These are phyloP conservation scores for Nannochloropsis granulata DNA, from an alignment of 108 stramenopile species.

Conservation along the genomic window DNA sequence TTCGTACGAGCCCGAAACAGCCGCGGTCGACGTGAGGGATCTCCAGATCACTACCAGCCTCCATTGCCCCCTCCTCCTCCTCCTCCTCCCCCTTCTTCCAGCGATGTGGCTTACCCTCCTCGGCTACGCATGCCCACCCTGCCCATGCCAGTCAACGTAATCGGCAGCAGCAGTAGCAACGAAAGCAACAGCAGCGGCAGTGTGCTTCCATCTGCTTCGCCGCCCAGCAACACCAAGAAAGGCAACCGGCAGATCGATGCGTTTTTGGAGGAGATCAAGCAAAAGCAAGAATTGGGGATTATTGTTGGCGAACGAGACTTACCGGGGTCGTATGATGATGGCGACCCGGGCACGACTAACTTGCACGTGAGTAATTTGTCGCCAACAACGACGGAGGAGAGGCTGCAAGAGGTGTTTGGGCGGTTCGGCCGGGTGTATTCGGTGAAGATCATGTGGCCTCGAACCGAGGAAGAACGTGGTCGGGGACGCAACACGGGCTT, in stretches of 20 bases:
- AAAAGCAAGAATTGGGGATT: not conserved
- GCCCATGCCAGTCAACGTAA: not conserved
- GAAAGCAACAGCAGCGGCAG: not conserved
- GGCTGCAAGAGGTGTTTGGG: conserved; percentile 52
- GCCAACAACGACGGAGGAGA: conserved; percentile 67
- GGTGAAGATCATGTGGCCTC: conserved; percentile 86
- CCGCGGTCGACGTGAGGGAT: not conserved
- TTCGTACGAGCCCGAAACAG: conserved; percentile 10
- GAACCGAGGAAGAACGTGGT: conserved; percentile 58
- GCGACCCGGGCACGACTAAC: conserved; percentile 33
- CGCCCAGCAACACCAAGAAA: not conserved
- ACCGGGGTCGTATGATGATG: conserved; percentile 23
- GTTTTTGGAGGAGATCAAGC: conserved; percentile 24
- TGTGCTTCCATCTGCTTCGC: not conserved
- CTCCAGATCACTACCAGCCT: not conserved
- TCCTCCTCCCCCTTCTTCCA: not conserved
- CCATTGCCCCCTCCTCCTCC: not conserved
- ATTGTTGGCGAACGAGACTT: not conserved
- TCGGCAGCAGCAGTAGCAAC: not conserved
- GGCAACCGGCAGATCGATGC: conserved; percentile 7
- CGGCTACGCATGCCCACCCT: not conserved
- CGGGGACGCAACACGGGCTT: conserved; percentile 72
- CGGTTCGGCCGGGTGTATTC: conserved; percentile 77
- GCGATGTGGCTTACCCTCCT: not conserved
- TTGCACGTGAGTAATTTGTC: conserved; percentile 56